These are phyloP conservation scores for Lasiosphaeria hispida DNA, from an alignment of 495 filamentous ascomycete species.

Conservation along the genomic window DNA sequence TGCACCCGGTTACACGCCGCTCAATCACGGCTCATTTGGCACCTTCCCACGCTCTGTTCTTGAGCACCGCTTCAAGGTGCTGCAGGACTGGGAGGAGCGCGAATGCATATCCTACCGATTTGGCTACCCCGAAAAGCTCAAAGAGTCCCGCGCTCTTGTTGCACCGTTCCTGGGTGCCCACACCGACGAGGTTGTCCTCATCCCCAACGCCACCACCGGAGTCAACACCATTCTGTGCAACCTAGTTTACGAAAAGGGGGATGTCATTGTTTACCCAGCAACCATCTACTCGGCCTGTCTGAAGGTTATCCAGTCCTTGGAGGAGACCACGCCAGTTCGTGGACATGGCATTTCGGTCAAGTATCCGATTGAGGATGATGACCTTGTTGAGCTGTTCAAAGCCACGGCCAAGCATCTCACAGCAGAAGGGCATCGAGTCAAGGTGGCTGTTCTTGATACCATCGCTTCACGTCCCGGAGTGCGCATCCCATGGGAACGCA, in stretches of 20 bases:
- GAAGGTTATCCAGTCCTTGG: constrained; percentile 62
- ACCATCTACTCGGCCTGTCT: constrained; percentile 71
- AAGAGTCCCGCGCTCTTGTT: constrained; percentile 57
- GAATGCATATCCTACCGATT: constrained; percentile 50
- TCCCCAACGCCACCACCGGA: constrained; percentile 74
- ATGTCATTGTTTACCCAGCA: constrained; percentile 61
- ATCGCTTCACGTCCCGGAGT: constrained; percentile 69
- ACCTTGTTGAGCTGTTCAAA: constrained; percentile 50
- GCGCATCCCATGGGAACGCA: constrained; percentile 67
- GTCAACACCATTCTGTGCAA: constrained; percentile 71
- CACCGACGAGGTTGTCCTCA: constrained; percentile 63
- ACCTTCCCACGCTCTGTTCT: constrained; percentile 34
- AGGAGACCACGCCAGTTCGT: constrained; percentile 48
- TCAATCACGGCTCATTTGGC: constrained; percentile 45
- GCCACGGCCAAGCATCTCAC: constrained; percentile 39
- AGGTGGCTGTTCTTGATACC: constrained; percentile 70
- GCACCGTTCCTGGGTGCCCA: constrained; percentile 61
- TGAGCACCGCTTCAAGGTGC: constrained; percentile 28
- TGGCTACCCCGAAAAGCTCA: constrained; percentile 53
- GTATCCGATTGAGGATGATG: constrained; percentile 59
- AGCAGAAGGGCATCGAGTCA: constrained; percentile 41
- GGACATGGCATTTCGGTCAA: constrained; percentile 32
- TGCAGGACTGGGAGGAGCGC: constrained; percentile 32
- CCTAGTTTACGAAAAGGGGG: constrained; percentile 51
- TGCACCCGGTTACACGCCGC: constrained; percentile 31